These are phyloP conservation scores for Gillenia trifoliata DNA, from an alignment of 306 rosid genomes.

Conservation along the genomic window DNA sequence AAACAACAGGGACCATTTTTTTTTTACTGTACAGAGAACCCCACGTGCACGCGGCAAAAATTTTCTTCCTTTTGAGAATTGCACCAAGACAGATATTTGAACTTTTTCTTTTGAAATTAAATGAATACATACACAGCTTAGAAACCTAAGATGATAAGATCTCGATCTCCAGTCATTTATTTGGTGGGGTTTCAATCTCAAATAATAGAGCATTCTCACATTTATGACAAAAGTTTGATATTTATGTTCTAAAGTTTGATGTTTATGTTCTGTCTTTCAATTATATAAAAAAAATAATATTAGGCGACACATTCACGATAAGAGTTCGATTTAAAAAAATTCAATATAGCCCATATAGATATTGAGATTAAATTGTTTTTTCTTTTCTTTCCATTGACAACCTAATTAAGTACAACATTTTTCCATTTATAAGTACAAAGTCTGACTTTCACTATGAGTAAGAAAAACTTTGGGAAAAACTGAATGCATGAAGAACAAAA, in stretches of 20 bases:
- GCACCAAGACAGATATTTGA: background rate
- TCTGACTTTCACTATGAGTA: background rate
- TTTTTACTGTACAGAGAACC: background rate
- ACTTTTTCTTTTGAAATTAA: background rate
- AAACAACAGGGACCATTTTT: background rate
- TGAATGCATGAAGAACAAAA: background rate
- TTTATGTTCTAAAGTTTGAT: background rate
- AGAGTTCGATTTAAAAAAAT: background rate
- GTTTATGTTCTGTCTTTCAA: background rate
- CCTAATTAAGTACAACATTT: background rate
- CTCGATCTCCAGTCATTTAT: background rate
- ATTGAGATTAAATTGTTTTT: background rate
- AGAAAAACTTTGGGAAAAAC: background rate
- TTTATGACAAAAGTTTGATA: background rate
- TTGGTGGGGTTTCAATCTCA: background rate
- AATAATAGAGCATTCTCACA: background rate
- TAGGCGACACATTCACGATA: fast-evolving
- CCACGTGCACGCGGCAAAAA: background rate
- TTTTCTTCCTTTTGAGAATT: background rate
- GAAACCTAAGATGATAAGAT: background rate
- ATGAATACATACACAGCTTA: background rate
- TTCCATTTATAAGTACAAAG: background rate
- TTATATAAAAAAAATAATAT: too few species aligned
- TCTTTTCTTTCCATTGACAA: background rate
- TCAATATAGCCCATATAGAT: background rate